phyloP scores from a whole-genome alignment of 305 asterid genomes.

The Fraxinus greggii region DNA sequence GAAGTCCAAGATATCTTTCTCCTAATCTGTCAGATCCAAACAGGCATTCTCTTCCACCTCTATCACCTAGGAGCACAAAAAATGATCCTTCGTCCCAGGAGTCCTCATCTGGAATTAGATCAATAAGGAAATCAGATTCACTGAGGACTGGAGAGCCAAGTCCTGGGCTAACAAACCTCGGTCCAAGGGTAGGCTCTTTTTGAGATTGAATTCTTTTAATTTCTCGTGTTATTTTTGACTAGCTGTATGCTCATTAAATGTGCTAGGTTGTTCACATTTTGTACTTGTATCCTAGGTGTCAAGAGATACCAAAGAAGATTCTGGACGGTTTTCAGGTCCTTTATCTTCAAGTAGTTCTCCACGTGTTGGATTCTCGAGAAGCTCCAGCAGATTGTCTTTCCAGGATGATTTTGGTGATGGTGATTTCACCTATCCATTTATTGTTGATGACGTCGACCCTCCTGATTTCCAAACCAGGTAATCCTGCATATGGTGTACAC shows the following conservation, averaged over 20 bases:
- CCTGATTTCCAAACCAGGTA: conserved; percentile 72
- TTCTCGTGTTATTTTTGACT: conserved; percentile 8
- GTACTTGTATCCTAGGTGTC: conserved; percentile 44
- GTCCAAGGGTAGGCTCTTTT: conserved; percentile 50
- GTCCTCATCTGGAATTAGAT: conserved; percentile 74
- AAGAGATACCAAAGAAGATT: conserved; percentile 85
- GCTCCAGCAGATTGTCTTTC: conserved; percentile 92
- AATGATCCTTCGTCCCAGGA: conserved; percentile 76
- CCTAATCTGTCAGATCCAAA: conserved; percentile 90
- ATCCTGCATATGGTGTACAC: conserved; percentile 17
- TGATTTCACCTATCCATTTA: conserved; percentile 86
- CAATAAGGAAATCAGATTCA: conserved; percentile 60
- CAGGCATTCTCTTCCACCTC: conserved; percentile 83
- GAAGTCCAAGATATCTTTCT: conserved; percentile 76
- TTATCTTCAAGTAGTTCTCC: conserved; percentile 90
- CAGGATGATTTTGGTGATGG: conserved; percentile 87
- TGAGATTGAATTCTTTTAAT: conserved; percentile 10
- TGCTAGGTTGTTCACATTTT: conserved; percentile 22
- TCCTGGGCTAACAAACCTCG: conserved; percentile 48
- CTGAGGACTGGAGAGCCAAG: conserved; percentile 63
- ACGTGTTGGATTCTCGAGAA: conserved; percentile 86
- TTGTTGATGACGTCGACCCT: conserved; percentile 91
- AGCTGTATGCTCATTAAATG: conserved; percentile 10
- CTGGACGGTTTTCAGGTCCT: conserved; percentile 91
- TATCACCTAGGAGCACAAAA: conserved; percentile 75